Conservation (phyloP, 768 basidiomycete species). For the Clavulina sp. region DNA sequence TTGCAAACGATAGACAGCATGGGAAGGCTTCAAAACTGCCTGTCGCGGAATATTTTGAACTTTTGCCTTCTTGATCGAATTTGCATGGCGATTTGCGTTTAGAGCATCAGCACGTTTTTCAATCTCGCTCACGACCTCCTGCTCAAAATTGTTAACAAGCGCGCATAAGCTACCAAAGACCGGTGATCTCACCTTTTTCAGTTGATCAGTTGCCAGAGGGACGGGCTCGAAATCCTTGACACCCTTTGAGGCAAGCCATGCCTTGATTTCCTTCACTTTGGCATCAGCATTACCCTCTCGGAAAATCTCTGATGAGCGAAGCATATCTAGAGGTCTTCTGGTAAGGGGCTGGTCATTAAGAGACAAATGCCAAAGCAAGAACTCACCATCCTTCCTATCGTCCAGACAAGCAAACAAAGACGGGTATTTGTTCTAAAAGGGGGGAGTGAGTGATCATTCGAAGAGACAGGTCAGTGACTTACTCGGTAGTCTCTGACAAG, state of each 20-base stretch:
- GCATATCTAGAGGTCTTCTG: slow-evolving; percentile 38
- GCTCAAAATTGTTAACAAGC: neutral
- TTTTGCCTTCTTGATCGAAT: slow-evolving; percentile 74
- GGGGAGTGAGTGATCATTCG: neutral
- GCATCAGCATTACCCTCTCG: slow-evolving; percentile 46
- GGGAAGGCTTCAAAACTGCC: slow-evolving; percentile 82
- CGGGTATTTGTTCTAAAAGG: slow-evolving; percentile 53
- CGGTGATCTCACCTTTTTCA: slow-evolving; percentile 50
- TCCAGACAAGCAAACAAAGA: slow-evolving; percentile 66
- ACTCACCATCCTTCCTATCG: slow-evolving; percentile 39
- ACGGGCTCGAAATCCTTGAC: slow-evolving; percentile 86
- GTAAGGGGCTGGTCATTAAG: too few species aligned
- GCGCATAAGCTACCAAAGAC: neutral
- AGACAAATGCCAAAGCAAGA: slow-evolving; percentile 1
- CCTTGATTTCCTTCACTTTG: slow-evolving; percentile 55
- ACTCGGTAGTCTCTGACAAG: slow-evolving; percentile 77
- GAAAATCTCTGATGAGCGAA: slow-evolving; percentile 41
- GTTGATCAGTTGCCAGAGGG: slow-evolving; percentile 77
- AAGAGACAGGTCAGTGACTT: neutral
- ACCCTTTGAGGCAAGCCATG: slow-evolving; percentile 75
- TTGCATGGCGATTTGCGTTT: slow-evolving; percentile 37
- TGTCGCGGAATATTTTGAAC: slow-evolving; percentile 86
- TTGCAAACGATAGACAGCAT: slow-evolving; percentile 76
- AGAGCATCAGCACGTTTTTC: slow-evolving; percentile 59
- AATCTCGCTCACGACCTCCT: slow-evolving; percentile 67